Conservation (phyloP, 2,329 filamentous ascomycete species). For the Alternaria conjuncta region DNA sequence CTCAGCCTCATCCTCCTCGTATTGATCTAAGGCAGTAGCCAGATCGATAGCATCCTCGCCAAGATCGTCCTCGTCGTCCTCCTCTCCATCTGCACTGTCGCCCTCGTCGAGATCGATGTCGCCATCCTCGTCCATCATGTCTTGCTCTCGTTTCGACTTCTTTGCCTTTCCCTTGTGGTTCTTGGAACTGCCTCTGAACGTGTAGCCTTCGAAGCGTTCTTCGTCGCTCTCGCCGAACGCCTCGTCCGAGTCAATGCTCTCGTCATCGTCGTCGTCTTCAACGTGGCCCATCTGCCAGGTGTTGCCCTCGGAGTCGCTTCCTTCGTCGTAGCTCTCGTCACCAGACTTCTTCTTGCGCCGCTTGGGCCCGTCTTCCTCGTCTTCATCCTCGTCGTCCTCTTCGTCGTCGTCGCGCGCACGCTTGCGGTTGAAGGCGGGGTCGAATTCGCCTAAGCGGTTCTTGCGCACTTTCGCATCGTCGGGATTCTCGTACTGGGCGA, state of each 20-base stretch:
- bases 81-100: conserved; percentile 53
- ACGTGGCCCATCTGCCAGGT: conserved; percentile 81
- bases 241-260: conserved; percentile 75
- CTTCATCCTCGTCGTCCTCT: conserved; percentile 43
- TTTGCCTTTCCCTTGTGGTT: conserved; percentile 57
- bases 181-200: conserved; percentile 66
- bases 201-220: conserved; percentile 80
- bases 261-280: conserved; percentile 68
- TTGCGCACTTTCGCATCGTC: conserved; percentile 61
- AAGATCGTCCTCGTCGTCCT: conserved; percentile 66
- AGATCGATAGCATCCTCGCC: conserved; percentile 69
- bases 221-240: conserved; percentile 90
- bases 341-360: conserved; percentile 32
- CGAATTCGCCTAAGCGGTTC: conserved; percentile 64
- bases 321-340: conserved; percentile 69
- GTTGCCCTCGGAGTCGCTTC: conserved; percentile 85
- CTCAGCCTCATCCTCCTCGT: conserved; percentile 46
- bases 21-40: conserved; percentile 65
- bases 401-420: conserved; percentile 58
- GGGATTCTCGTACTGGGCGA: conserved; percentile 65
- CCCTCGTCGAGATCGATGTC: conserved; percentile 58
- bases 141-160: conserved; percentile 39
- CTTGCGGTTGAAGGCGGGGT: conserved; percentile 52
- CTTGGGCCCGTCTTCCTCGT: conserved; percentile 39
- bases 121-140: conserved; percentile 28